Evolutionary conservation across 768 basidiomycete species (phyloP).

Genomic region (Lenzites betulinus): DNA sequence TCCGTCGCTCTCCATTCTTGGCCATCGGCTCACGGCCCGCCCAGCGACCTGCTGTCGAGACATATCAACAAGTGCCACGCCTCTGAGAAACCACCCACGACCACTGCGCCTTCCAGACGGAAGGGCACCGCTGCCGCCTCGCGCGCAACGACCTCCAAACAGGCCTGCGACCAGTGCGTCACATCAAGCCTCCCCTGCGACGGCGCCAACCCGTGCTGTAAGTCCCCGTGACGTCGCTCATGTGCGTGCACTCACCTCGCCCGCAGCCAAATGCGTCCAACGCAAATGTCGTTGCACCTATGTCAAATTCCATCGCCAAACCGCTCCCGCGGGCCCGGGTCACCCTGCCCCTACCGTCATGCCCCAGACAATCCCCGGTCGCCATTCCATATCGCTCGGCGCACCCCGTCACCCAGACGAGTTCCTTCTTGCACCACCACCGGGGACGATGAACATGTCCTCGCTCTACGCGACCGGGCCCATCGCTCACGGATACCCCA

Average conservation of each 20-base stretch:
- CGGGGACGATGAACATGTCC: conserved; percentile 32
- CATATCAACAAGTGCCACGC: conserved; percentile 90
- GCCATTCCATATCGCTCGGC: conserved; percentile 23
- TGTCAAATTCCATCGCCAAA: conserved; percentile 82
- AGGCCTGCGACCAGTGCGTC: conserved; percentile 85
- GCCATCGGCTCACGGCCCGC: neutral
- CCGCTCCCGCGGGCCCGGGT: conserved; percentile 75
- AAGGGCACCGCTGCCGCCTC: conserved; percentile 69
- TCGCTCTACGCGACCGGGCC: conserved; percentile 31
- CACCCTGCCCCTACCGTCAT: conserved; percentile 44
- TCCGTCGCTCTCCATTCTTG: conserved; percentile 1
- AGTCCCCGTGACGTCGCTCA: conserved; percentile 34
- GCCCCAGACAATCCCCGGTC: conserved; percentile 28
- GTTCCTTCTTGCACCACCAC: conserved; percentile 44
- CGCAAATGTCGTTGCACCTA: conserved; percentile 77
- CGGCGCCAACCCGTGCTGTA: conserved; percentile 77
- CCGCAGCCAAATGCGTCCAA: conserved; percentile 69
- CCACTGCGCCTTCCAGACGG: conserved; percentile 48
- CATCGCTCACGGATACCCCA: conserved; percentile 25
- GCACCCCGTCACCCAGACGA: conserved; percentile 40
- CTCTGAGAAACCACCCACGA: conserved; percentile 58
- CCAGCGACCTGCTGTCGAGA: conserved; percentile 79
- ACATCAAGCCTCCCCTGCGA: conserved; percentile 75
- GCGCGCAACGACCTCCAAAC: conserved; percentile 76
- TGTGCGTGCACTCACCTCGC: conserved; percentile 2